phyloP scores from a whole-genome alignment of 2,329 filamentous ascomycete genomes.

The Cladophialophora immunda region DNA sequence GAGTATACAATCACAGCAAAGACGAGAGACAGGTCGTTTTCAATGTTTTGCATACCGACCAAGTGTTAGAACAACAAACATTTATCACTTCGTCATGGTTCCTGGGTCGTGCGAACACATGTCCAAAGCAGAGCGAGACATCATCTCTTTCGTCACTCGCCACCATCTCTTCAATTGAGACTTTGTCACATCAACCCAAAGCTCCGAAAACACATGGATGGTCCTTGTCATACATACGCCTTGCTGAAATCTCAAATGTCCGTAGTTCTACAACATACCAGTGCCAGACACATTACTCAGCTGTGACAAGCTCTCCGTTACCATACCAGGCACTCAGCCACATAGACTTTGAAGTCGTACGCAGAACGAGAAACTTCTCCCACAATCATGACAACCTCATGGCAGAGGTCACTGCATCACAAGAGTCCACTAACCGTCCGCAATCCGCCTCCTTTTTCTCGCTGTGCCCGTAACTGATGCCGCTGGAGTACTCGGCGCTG shows the following conservation, averaged over 20 bases:
- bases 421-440: slow-evolving; percentile 18
- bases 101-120: background rate
- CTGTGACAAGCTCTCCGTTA: background rate
- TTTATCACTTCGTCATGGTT: too few relatives aligned
- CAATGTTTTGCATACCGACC: too few relatives aligned
- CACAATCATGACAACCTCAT: background rate
- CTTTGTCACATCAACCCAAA: background rate
- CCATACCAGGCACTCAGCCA: background rate
- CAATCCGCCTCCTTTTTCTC: slow-evolving; percentile 38
- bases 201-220: background rate
- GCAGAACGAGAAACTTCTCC: background rate
- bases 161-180: background rate
- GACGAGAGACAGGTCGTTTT: too few relatives aligned
- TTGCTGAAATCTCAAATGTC: background rate
- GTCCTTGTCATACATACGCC: background rate
- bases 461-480: slow-evolving; percentile 28
- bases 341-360: background rate
- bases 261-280: background rate
- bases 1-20: too few relatives aligned
- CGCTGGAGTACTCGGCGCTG: slow-evolving; percentile 18
- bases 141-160: background rate
- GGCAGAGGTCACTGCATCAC: background rate
- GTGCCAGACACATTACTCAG: background rate
- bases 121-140: background rate
- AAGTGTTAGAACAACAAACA: too few relatives aligned